phyloP scores from a whole-genome alignment of 2,329 filamentous ascomycete species.

The Xylaria sp. region DNA sequence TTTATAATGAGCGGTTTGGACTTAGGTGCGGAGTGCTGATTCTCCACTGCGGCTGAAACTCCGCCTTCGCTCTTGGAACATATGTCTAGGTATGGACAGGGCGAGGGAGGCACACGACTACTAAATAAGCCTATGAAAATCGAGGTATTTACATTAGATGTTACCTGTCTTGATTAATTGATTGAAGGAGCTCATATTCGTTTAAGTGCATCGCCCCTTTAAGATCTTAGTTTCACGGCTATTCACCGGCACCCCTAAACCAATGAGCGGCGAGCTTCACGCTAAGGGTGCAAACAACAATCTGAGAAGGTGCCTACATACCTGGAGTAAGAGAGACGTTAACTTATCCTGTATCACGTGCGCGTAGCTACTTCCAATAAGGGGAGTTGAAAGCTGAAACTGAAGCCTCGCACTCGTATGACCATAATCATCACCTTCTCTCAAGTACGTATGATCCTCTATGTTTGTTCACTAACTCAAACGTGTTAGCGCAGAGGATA shows the following conservation, averaged over 20 bases:
- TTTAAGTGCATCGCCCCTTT: constrained; percentile 14
- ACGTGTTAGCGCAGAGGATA: not conserved
- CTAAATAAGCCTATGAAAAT: not conserved
- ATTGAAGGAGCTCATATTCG: not conserved
- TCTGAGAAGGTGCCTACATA: too few species aligned
- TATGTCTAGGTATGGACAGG: not conserved
- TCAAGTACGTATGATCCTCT: too few species aligned
- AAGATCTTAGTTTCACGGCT: not conserved
- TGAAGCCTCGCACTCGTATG: too few species aligned
- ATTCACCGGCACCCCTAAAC: not conserved
- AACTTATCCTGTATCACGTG: too few species aligned
- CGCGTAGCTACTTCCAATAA: too few species aligned
- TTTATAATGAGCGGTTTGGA: not conserved
- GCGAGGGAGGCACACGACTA: not conserved
- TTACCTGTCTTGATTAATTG: not conserved
- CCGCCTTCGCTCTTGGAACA: not conserved
- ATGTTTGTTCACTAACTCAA: not conserved
- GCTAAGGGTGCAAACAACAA: too few species aligned
- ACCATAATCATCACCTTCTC: too few species aligned
- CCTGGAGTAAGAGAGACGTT: too few species aligned
- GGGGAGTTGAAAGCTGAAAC: not conserved
- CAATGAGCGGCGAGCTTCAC: not conserved
- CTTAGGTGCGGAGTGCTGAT: not conserved
- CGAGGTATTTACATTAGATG: not conserved
- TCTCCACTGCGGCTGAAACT: constrained; percentile 26